Base-by-base conservation (phyloP, 73 alveolate species). In the Paramecium tetraurelia region DNA sequence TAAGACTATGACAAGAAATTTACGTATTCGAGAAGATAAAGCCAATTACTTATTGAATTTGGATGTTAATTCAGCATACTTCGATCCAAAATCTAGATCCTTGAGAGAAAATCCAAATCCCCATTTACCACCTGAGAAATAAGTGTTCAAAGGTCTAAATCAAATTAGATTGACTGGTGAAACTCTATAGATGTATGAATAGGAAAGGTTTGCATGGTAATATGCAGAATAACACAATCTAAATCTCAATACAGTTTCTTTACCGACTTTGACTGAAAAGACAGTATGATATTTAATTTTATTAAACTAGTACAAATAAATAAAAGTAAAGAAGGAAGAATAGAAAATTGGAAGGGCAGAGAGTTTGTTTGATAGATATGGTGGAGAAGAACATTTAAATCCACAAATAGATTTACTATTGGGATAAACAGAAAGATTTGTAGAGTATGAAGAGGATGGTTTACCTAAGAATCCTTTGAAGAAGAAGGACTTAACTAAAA, bases 201-300 rank as follows among this genome's bases (percentile, higher is more conserved):
- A 95, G 48, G 98, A 96, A 44, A 93, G 93, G 11, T 93, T 96
- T 80, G 92, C 93, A 5, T 77, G 93, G 86, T 94, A 95, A 20
- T 97, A 98, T 44, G 92, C 93, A 31, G 93, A 89, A 92, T 80
- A 89, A 21, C 95, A 95, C 16, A 95, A 95, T 48, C 90, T 95
- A 8, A 96, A 94, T 85, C 70, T 95, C 21, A 96, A 95, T 92
- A 92, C 92, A 41, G 95, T 96, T 4, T 96, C 99, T 11, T 86
- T 94, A 96, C 99, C 99, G 18, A 93, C 98, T 75, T 92, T 95
- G 44, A 96, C 97, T 6, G 99, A 95, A 76, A 86, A 94, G 24
- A 88, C 95, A 5, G 87, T 75, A 75, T 75, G 22, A 75, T 29
- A 36, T 75, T 18, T 10, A 35, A 36, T 16, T 35, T 38, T 31